Evolutionary conservation across 352 stramenopile species (phyloP).

Genomic region (Thraustochytrium sp.): DNA sequence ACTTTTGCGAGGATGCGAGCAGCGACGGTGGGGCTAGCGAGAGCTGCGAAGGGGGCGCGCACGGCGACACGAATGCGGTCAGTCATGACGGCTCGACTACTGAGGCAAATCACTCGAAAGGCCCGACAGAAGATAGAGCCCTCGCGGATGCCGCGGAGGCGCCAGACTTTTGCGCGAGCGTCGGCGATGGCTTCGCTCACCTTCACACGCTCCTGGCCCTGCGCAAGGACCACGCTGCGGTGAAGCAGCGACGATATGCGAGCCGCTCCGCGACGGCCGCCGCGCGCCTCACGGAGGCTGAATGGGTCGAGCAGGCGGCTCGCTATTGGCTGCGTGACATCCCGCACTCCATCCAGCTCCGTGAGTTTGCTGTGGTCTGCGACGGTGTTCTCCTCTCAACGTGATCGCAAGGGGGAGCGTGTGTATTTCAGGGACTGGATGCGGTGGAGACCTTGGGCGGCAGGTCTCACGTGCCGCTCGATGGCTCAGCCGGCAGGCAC

Average conservation of each 20-base stretch:
- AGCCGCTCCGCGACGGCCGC: background rate
- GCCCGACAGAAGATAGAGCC: background rate
- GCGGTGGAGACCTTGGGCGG: too few relatives aligned
- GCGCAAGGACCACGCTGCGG: background rate
- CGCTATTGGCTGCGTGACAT: constrained; percentile 3
- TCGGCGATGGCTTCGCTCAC: background rate
- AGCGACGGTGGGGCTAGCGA: too few relatives aligned
- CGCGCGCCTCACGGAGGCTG: background rate
- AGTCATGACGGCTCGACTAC: background rate
- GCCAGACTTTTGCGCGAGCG: background rate
- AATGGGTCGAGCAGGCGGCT: background rate
- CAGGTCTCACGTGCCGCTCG: too few relatives aligned
- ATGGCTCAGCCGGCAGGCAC: too few relatives aligned
- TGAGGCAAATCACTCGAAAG: background rate
- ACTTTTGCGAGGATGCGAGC: too few relatives aligned
- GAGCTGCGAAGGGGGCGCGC: too few relatives aligned
- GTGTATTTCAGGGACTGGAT: too few relatives aligned
- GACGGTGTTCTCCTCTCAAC: background rate
- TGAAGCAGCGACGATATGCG: background rate
- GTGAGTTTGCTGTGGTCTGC: constrained; percentile 16
- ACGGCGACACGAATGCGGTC: background rate
- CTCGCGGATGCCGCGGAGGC: background rate
- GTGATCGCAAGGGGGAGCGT: too few relatives aligned
- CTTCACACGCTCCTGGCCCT: background rate
- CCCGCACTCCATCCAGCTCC: constrained; percentile 18